Base-by-base conservation (phyloP, 164 flowering plant genomes). In the Berberis thunbergii region DNA sequence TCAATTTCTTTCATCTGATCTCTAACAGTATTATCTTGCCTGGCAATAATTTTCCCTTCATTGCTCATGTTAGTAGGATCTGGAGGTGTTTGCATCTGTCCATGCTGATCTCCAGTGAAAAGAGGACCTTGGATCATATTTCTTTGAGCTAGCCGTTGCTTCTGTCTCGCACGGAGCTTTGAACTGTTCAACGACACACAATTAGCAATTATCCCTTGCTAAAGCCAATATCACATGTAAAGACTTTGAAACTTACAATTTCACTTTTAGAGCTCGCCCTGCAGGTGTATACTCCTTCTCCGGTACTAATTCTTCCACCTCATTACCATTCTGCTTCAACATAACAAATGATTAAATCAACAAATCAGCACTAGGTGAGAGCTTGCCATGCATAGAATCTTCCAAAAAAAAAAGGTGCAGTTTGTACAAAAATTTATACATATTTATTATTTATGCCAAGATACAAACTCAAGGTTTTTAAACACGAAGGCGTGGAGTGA, bases 141-240 rank as follows among this genome's bases (percentile, higher is more conserved):
- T 66, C 82, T 84, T 73, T 69, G 78, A 48, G 92, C 89, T 63
- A 95, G 72, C 58, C 96, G 79, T 67, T 85, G 94, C 64, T 89
- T 95, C 71, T 95, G 99, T 73, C 97, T 79, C 59, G 86, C 84
- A 54, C 99, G 90, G 61, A 95, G 91, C 75, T 73, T 87, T 13
- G 84, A 74, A 80, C 98, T 92, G 85, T 59, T 57, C 49, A 42
- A 64, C 72, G 50, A 50, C 61, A 67, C 50, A 49, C 9, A 8
- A 8, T 62, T 43, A 60, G 26, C 26, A 11, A 13, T 64, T 49
- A 60, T 60, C 41, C 49, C 60, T 12, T 61, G 4, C 13, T 26
- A 11, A 9, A 45, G 43, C 39, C 43, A 52, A 9, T 39, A 60
- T 3, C 44, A 60, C 46, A 43, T 38, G 4, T 26, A 43, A 43